Evolutionary conservation across 495 filamentous ascomycete genomes (phyloP).

Genomic region (Annulohypoxylon stygium): DNA sequence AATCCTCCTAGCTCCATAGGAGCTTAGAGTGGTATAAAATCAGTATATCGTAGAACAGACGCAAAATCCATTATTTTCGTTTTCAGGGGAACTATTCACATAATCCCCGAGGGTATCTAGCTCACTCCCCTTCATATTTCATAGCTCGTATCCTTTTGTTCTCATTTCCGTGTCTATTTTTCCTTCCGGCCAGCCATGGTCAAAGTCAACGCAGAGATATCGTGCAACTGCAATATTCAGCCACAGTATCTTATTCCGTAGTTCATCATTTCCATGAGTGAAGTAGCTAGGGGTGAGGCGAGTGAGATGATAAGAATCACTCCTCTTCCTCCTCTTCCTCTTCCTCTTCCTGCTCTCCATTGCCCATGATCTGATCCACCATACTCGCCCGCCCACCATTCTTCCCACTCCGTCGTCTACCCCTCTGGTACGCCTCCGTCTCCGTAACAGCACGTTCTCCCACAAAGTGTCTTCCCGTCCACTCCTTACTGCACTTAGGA

Average conservation of each 20-base stretch:
- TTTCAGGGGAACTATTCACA: conserved; percentile 14
- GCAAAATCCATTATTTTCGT: neutral
- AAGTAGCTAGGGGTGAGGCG: neutral
- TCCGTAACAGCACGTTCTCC: conserved; percentile 80
- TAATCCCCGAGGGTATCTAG: conserved; percentile 11
- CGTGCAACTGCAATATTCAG: neutral
- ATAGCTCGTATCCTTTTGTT: neutral
- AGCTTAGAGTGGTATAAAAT: neutral
- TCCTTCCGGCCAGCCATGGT: neutral
- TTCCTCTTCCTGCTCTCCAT: conserved; percentile 47
- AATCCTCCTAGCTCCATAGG: neutral
- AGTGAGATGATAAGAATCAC: neutral
- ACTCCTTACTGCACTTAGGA: conserved; percentile 77
- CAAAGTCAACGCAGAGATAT: neutral
- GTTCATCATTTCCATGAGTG: neutral
- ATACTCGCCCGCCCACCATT: conserved; percentile 48
- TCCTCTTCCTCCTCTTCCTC: conserved; percentile 41
- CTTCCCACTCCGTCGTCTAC: conserved; percentile 50
- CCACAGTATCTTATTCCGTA: neutral
- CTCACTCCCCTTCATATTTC: neutral
- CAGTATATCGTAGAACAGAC: conserved; percentile 1
- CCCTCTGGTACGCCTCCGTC: conserved; percentile 60
- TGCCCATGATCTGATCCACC: conserved; percentile 45
- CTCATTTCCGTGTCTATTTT: conserved; percentile 3
- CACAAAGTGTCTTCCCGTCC: conserved; percentile 81